Evolutionary conservation across 1,284 basidiomycete species (phyloP).

Genomic region (Clitocybe nebularis): DNA sequence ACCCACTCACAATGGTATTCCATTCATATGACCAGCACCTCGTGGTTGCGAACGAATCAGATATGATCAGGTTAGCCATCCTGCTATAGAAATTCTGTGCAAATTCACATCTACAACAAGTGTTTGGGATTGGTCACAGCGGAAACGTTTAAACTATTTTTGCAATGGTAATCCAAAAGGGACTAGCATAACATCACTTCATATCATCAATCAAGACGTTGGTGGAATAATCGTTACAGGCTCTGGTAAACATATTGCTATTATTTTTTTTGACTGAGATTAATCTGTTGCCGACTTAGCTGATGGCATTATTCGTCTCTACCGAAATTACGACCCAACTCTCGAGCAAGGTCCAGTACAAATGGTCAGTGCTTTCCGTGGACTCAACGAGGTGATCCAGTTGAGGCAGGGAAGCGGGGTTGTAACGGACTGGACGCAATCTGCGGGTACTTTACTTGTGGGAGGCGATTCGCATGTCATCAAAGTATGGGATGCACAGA

Average conservation of each 20-base stretch:
- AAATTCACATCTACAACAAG: no score
- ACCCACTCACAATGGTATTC: slow-evolving; percentile 81
- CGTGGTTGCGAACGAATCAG: slow-evolving; percentile 81
- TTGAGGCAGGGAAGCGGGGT: slow-evolving; percentile 78
- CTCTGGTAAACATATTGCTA: slow-evolving; percentile 58
- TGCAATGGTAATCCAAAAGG: slow-evolving; percentile 85
- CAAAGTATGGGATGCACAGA: slow-evolving; percentile 93
- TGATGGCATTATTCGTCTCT: slow-evolving; percentile 90
- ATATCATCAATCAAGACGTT: slow-evolving; percentile 95
- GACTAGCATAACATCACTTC: slow-evolving; percentile 84
- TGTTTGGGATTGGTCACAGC: slow-evolving; percentile 92
- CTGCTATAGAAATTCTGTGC: slow-evolving; percentile 1
- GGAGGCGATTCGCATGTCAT: slow-evolving; percentile 91
- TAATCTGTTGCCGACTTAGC: slow-evolving; percentile 39
- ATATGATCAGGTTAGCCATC: slow-evolving; percentile 73
- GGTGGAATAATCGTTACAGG: slow-evolving; percentile 88
- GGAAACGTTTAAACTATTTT: slow-evolving; percentile 78
- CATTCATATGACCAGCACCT: slow-evolving; percentile 92
- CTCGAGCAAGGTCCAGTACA: slow-evolving; percentile 65
- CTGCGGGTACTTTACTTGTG: slow-evolving; percentile 79
- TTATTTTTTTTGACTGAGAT: neutral
- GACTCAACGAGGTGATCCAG: slow-evolving; percentile 75
- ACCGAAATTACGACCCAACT: slow-evolving; percentile 81
- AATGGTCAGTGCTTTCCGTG: slow-evolving; percentile 93
- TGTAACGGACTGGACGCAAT: slow-evolving; percentile 93